Evolutionary conservation across 148 eudicot genomes (phyloP).

Genomic region (Persicaria tinctoria): DNA sequence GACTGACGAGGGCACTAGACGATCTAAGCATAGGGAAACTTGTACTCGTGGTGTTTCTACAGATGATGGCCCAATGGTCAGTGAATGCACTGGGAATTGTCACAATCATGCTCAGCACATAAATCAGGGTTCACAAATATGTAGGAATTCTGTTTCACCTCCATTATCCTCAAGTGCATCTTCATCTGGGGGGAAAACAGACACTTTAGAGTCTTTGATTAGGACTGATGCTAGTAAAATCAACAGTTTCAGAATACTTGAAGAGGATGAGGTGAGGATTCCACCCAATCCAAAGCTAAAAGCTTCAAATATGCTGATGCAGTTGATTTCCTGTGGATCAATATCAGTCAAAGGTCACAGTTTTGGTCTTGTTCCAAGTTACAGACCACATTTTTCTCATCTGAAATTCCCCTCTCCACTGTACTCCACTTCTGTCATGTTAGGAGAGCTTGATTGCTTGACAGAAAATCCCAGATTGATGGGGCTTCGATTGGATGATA

Average conservation of each 20-base stretch:
- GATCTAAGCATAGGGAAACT: conserved; percentile 35
- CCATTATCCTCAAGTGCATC: conserved; percentile 65
- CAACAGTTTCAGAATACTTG: conserved; percentile 52
- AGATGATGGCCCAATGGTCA: conserved; percentile 45
- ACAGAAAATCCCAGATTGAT: conserved; percentile 55
- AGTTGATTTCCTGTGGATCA: conserved; percentile 88
- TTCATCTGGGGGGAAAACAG: conserved; percentile 45
- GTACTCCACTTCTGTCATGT: conserved; percentile 72
- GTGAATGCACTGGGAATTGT: conserved; percentile 25
- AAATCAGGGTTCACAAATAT: conserved; percentile 30
- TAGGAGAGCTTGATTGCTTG: conserved; percentile 79
- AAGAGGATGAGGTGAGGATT: conserved; percentile 29
- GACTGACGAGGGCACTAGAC: conserved; percentile 36
- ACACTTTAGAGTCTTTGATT: conserved; percentile 73
- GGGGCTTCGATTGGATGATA: conserved; percentile 67
- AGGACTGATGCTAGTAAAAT: conserved; percentile 72
- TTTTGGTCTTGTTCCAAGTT: conserved; percentile 66
- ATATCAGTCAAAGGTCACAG: conserved; percentile 79
- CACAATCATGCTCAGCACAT: conserved; percentile 16
- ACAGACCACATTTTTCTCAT: conserved; percentile 58
- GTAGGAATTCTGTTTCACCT: conserved; percentile 37
- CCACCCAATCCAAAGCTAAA: conserved; percentile 38
- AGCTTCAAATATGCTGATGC: conserved; percentile 75
- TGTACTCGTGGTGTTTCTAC: conserved; percentile 76
- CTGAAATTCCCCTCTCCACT: conserved; percentile 73